These are phyloP conservation scores for Mortierella hygrophila DNA, from an alignment of 192 early-diverging fungal species.

Conservation along the genomic window DNA sequence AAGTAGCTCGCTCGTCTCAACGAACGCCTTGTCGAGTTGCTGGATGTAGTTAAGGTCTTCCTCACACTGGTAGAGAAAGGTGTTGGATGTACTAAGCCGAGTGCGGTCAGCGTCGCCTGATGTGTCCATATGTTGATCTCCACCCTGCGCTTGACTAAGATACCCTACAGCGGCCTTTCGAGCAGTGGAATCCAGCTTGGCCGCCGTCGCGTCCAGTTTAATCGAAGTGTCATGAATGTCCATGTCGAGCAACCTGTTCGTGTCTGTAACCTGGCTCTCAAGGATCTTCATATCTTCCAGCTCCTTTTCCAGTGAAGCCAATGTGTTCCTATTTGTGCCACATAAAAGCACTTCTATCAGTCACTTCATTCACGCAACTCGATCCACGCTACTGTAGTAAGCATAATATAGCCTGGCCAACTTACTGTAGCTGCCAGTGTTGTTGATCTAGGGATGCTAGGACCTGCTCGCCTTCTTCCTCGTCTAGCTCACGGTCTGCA, in stretches of 20 bases:
- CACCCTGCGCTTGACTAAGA: not conserved
- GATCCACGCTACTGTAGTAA: not conserved
- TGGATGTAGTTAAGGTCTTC: slow-evolving; percentile 21
- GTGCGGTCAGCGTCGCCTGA: not conserved
- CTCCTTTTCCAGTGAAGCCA: slow-evolving; percentile 35
- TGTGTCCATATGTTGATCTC: not conserved
- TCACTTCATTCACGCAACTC: no score
- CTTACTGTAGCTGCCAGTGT: slow-evolving; percentile 43
- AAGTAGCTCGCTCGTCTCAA: not conserved
- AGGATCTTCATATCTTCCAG: slow-evolving; percentile 33
- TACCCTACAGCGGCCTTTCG: slow-evolving; percentile 11
- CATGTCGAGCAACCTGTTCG: slow-evolving; percentile 21
- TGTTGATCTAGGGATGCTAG: slow-evolving; percentile 23
- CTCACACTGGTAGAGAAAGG: slow-evolving; percentile 33
- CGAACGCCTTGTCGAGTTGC: slow-evolving; percentile 16
- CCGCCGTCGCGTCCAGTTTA: slow-evolving; percentile 28
- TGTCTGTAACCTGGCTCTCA: slow-evolving; percentile 16
- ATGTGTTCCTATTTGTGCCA: slow-evolving; percentile 17
- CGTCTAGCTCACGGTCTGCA: not conserved
- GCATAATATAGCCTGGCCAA: not conserved
- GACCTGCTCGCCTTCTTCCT: not conserved
- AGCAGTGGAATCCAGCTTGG: slow-evolving; percentile 24
- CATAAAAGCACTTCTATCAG: not conserved
- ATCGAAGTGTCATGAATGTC: slow-evolving; percentile 39
- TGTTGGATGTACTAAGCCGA: not conserved